phyloP scores from a whole-genome alignment of 495 filamentous ascomycete species.

The Penicillium samsonianum region DNA sequence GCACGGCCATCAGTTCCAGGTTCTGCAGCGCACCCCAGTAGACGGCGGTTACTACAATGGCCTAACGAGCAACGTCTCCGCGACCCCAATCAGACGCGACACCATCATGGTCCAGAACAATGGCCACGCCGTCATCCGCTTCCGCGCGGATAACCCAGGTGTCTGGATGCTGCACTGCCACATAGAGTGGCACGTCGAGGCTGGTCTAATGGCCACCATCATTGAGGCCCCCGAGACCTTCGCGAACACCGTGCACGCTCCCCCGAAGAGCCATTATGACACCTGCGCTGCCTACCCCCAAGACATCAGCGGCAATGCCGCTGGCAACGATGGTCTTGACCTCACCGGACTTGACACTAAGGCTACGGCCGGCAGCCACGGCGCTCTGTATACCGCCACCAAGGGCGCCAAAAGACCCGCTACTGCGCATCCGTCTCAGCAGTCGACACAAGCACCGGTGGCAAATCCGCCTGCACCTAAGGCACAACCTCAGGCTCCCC shows the following conservation, averaged over 20 bases:
- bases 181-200: constrained; percentile 77
- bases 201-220: constrained; percentile 69
- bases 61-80: constrained; percentile 22
- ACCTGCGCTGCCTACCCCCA: constrained; percentile 27
- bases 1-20: constrained; percentile 61
- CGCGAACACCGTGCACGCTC: constrained; percentile 19
- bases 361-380: constrained; percentile 14
- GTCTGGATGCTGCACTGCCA: constrained; percentile 84
- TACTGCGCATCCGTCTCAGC: not conserved
- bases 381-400: constrained; percentile 20
- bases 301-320: constrained; percentile 25
- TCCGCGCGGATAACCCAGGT: constrained; percentile 72
- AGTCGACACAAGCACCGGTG: not conserved
- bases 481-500: no score
- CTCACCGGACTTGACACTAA: constrained; percentile 20
- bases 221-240: constrained; percentile 56
- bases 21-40: constrained; percentile 39
- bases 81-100: constrained; percentile 48
- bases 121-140: constrained; percentile 63
- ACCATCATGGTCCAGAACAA: constrained; percentile 57
- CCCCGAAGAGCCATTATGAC: constrained; percentile 27
- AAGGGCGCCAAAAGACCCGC: not conserved
- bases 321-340: constrained; percentile 27
- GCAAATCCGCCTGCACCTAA: no score
- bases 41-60: constrained; percentile 49